These are phyloP conservation scores for Bipolaris victoriae DNA, from an alignment of 2,329 filamentous ascomycete genomes.

Conservation along the genomic window DNA sequence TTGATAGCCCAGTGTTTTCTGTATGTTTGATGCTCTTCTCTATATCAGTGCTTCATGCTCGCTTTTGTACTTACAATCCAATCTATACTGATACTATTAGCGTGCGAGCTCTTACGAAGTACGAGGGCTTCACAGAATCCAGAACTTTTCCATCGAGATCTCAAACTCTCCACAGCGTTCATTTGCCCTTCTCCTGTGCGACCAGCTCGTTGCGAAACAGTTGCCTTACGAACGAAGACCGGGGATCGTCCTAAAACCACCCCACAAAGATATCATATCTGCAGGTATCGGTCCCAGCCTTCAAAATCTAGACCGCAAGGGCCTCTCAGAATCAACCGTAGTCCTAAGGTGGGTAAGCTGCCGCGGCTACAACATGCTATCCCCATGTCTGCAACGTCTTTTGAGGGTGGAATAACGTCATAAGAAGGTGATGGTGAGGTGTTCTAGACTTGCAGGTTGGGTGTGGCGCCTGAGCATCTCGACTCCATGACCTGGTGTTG, in stretches of 20 bases:
- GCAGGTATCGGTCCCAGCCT: not conserved
- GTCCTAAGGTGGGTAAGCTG: not conserved
- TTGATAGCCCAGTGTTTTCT: not conserved
- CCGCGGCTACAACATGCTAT: not conserved
- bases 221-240: conserved; percentile 10
- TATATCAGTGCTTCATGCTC: not conserved
- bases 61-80: conserved; percentile 3
- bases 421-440: not conserved
- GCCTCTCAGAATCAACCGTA: not conserved
- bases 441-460: conserved; percentile 2
- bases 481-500: conserved; percentile 7
- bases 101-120: not conserved
- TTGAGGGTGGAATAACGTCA: conserved; percentile 3
- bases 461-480: not conserved
- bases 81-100: not conserved
- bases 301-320: conserved; percentile 9
- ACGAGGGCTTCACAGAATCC: conserved; percentile 1
- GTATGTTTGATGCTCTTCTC: not conserved
- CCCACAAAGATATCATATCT: conserved; percentile 4
- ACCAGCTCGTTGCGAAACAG: conserved; percentile 11
- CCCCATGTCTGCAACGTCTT: not conserved
- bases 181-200: conserved; percentile 1
- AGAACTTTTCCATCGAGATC: conserved; percentile 23
- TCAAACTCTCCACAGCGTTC: conserved; percentile 14
- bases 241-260: not conserved